Percentiles rank a stretch among this genome's conserved stretches.
Conservation (phyloP, 2,329 filamentous ascomycete species). For the Lasiodiplodia theobromae region DNA sequence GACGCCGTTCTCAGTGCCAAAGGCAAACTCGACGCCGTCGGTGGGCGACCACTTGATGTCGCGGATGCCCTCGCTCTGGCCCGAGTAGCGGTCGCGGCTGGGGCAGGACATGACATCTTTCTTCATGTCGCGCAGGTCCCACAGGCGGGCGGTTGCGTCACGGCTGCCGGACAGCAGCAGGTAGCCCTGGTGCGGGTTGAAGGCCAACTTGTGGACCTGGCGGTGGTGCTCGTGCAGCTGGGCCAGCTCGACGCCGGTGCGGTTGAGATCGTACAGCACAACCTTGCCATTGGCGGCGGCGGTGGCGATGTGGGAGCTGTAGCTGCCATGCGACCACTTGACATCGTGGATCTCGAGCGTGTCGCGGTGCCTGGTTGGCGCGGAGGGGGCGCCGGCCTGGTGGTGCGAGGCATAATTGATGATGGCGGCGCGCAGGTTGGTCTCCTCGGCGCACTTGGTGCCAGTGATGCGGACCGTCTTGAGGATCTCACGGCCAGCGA, state of each 20-base stretch:
- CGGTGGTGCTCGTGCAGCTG: slow-evolving; percentile 70
- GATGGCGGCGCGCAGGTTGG: slow-evolving; percentile 68
- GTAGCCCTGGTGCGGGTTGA: slow-evolving; percentile 68
- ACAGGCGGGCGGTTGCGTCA: slow-evolving; percentile 68
- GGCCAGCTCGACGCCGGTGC: slow-evolving; percentile 65
- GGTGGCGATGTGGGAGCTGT: slow-evolving; percentile 67
- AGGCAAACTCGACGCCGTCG: slow-evolving; percentile 68
- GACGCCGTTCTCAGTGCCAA: slow-evolving; percentile 68
- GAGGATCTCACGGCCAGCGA: slow-evolving; percentile 71
- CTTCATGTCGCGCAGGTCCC: slow-evolving; percentile 66
- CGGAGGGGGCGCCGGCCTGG: slow-evolving; percentile 50
- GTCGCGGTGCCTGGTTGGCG: slow-evolving; percentile 61
- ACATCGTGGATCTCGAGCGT: slow-evolving; percentile 70
- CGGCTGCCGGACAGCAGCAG: slow-evolving; percentile 70
- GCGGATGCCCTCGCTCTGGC: slow-evolving; percentile 67
- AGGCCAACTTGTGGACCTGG: slow-evolving; percentile 70
- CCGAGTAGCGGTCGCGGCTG: slow-evolving; percentile 62
- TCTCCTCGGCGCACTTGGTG: slow-evolving; percentile 65
- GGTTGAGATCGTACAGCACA: slow-evolving; percentile 69
- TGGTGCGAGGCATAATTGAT: slow-evolving; percentile 62
- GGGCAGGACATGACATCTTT: slow-evolving; percentile 60
- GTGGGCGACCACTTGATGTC: slow-evolving; percentile 71
- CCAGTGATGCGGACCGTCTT: slow-evolving; percentile 68
- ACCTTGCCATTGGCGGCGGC: slow-evolving; percentile 71
- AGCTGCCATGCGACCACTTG: slow-evolving; percentile 70